Percentiles rank a stretch among this genome's conserved stretches.
These are phyloP conservation scores for Claviceps sp. DNA, from an alignment of 2,329 filamentous ascomycete genomes.

Conservation along the genomic window DNA sequence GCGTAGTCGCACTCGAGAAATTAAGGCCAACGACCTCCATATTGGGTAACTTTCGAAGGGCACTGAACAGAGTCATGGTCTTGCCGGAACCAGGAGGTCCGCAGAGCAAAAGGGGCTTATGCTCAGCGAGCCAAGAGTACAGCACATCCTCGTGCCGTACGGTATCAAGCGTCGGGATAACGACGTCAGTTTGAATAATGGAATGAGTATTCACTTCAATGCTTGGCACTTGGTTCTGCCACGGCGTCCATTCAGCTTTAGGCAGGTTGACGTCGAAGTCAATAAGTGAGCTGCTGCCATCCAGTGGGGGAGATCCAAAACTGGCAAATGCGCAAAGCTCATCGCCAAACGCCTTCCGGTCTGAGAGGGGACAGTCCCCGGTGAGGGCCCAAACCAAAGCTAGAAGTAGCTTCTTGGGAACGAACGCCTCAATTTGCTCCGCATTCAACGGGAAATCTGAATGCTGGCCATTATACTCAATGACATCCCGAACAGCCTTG, in stretches of 20 bases:
- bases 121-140: slow-evolving; percentile 97
- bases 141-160: slow-evolving; percentile 97
- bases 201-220: slow-evolving; percentile 98
- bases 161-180: slow-evolving; percentile 95
- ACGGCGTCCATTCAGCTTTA: slow-evolving; percentile 76
- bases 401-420: slow-evolving; percentile 87
- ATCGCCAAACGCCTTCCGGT: slow-evolving; percentile 84
- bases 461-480: slow-evolving; percentile 94
- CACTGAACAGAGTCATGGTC: slow-evolving; percentile 98
- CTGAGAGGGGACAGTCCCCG: slow-evolving; percentile 78
- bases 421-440: slow-evolving; percentile 78
- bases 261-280: slow-evolving; percentile 89
- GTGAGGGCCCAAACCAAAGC: slow-evolving; percentile 92
- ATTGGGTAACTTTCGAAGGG: slow-evolving; percentile 87
- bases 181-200: slow-evolving; percentile 92
- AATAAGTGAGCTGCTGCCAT: slow-evolving; percentile 73
- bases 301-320: slow-evolving; percentile 70
- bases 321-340: slow-evolving; percentile 69
- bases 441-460: slow-evolving; percentile 83
- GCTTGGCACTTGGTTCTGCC: slow-evolving; percentile 87
- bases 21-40: slow-evolving; percentile 99
- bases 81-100: slow-evolving; percentile 97
- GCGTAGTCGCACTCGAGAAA: slow-evolving; percentile 96
- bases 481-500: slow-evolving; percentile 79
- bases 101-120: slow-evolving; percentile 91